phyloP scores from a whole-genome alignment of 75 land plant species.

The Picea sitchensis region DNA sequence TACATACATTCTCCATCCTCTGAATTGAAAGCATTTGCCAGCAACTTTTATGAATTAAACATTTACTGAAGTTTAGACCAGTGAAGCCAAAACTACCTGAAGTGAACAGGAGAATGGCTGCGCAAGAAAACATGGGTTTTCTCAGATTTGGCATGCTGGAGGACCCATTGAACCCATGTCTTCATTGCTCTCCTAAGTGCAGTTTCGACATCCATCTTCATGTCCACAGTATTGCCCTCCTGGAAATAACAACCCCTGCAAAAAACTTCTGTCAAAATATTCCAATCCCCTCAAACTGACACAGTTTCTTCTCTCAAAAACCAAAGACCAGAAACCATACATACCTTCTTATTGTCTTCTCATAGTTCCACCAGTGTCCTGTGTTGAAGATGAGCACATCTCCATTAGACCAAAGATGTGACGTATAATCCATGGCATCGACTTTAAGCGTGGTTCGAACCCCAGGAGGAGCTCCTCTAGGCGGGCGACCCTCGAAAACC shows the following conservation, averaged over 20 bases:
- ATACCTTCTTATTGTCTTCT: slow-evolving; percentile 48
- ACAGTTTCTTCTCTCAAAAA: background rate
- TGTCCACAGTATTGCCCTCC: slow-evolving; percentile 43
- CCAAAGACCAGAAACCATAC: slow-evolving; percentile 20
- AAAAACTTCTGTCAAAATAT: background rate
- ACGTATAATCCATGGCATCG: slow-evolving; percentile 48
- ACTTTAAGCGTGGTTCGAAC: slow-evolving; percentile 37
- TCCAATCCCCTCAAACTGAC: background rate
- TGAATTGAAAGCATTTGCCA: background rate
- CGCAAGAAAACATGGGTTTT: slow-evolving; percentile 66
- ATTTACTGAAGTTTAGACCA: background rate
- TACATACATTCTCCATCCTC: background rate
- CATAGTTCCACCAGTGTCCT: slow-evolving; percentile 89
- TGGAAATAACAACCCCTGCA: slow-evolving; percentile 71
- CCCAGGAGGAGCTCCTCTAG: slow-evolving; percentile 24
- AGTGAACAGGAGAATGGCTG: slow-evolving; percentile 70
- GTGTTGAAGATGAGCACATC: slow-evolving; percentile 65
- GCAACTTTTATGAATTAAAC: background rate
- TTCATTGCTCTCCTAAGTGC: slow-evolving; percentile 56
- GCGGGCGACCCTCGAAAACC: slow-evolving; percentile 52
- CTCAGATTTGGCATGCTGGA: slow-evolving; percentile 18
- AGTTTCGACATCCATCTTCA: slow-evolving; percentile 49
- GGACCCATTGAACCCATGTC: slow-evolving; percentile 64
- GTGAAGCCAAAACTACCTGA: slow-evolving; percentile 38
- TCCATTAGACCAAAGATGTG: slow-evolving; percentile 54